Conservation (phyloP, 208 protist genomes). For the Balamuthia mandrillaris region DNA sequence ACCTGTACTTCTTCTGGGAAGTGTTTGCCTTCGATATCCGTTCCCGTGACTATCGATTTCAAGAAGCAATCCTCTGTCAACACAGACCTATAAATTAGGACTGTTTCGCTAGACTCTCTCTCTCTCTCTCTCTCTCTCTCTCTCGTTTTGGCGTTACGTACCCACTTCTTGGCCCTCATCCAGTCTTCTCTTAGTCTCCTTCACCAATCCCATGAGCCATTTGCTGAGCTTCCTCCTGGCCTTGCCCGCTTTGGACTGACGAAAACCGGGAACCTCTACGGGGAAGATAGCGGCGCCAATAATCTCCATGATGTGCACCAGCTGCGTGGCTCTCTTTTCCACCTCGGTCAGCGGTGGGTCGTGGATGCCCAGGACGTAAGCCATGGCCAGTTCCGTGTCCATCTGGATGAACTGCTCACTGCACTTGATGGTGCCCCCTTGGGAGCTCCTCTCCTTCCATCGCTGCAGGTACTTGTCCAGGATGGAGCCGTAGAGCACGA, state of each 20-base stretch:
- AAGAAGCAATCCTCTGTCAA: too few species aligned
- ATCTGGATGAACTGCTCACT: not conserved
- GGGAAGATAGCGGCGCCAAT: not conserved
- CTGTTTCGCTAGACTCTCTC: too few species aligned
- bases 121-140: too few species aligned
- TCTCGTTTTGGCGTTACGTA: too few species aligned
- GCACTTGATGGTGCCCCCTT: not conserved
- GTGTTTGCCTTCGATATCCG: too few species aligned
- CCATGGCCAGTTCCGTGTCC: conserved; percentile 8
- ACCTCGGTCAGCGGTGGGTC: not conserved
- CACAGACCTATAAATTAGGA: too few species aligned
- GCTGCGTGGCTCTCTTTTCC: not conserved
- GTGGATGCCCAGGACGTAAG: not conserved
- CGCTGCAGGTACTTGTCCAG: not conserved
- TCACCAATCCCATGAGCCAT: not conserved
- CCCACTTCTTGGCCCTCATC: too few species aligned
- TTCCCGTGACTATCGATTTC: too few species aligned
- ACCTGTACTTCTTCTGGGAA: too few species aligned
- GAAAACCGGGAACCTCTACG: not conserved
- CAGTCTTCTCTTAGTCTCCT: too few species aligned
- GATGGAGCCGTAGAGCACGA: not conserved
- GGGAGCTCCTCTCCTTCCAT: not conserved
- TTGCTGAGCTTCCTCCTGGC: not conserved
- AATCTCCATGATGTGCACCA: not conserved
- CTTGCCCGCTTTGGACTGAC: not conserved